Base-by-base conservation (phyloP, 768 basidiomycete species). In the Phlebiopsis gigantea region DNA sequence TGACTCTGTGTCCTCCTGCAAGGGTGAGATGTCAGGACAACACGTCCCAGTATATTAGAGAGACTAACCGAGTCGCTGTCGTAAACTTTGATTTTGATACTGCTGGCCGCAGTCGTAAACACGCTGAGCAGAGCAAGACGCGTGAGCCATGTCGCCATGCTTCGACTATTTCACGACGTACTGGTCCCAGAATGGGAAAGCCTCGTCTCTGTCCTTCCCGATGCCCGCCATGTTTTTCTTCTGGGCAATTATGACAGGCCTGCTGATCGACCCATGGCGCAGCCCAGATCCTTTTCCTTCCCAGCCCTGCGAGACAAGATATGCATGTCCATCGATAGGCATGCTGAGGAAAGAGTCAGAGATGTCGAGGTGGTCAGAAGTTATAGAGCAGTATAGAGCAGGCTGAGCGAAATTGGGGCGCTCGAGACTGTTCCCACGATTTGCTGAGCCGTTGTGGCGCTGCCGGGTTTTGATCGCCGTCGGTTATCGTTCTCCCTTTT, bases 141-240 rank as follows among this genome's bases (percentile, higher is more conserved):
- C n/a, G n/a, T n/a, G n/a, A n/a, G n/a, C n/a, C n/a, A n/a, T n/a
- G n/a, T n/a, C n/a, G n/a, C n/a, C n/a, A n/a, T n/a, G n/a, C n/a
- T n/a, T 2, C 31, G n/a, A 48, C 3, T 19, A 44, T 9, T 6
- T 7, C 26, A 21, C 6, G 8, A 79, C 90, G 71, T 64, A 96
- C 93, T 97, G 93, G 69, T 98, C 94, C 94, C 94, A 98, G 80
- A 98, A 98, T 50, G 94, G 93, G 68, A 94, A 93, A 0, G 93
- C 92, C 63, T 95, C 93, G 65, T 96, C 94, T 62, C 93, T 81
- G 69, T 98, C 92, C 69, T 93, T 94, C 55, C 94, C 94, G 57
- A 98, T 71, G 1, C 94, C 94, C 9, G 82, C 74, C n/a, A 95
- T 75, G 4, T 79, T 90, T 72, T 86, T 87, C 76, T 97, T 97